A percentile compares a stretch with the other conserved stretches of the same genome.
Conservation (phyloP, 768 basidiomycete species). For the Mycena haematopus region DNA sequence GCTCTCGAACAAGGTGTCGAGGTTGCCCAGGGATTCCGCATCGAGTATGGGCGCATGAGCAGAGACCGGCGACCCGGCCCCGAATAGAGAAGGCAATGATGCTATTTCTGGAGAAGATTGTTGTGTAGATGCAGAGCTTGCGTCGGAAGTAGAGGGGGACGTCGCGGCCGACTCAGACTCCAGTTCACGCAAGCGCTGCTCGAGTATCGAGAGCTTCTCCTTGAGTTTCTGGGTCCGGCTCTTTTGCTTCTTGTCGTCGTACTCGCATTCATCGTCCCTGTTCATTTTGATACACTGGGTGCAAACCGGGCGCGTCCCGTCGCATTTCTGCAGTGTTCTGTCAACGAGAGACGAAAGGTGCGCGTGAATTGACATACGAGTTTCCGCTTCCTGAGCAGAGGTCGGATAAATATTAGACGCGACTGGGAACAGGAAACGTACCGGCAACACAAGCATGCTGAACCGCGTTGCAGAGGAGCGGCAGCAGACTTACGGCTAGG, state of each 20-base stretch:
- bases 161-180: slow-evolving; percentile 45
- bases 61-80: slow-evolving; percentile 11
- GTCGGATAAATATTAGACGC: not conserved
- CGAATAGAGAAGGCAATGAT: slow-evolving; percentile 26
- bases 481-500: slow-evolving; percentile 37
- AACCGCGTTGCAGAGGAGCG: slow-evolving; percentile 43
- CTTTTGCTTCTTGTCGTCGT: slow-evolving; percentile 66
- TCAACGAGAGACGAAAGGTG: not conserved
- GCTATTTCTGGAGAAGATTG: slow-evolving; percentile 26
- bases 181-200: slow-evolving; percentile 59
- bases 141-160: slow-evolving; percentile 34
- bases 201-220: slow-evolving; percentile 60
- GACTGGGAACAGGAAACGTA: slow-evolving; percentile 12
- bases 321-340: slow-evolving; percentile 58
- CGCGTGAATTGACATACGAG: slow-evolving; percentile 35
- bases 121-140: slow-evolving; percentile 29
- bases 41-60: slow-evolving; percentile 9
- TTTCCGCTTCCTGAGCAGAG: slow-evolving; percentile 41
- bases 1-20: slow-evolving; percentile 26
- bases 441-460: slow-evolving; percentile 46
- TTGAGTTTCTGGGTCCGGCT: slow-evolving; percentile 64
- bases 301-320: slow-evolving; percentile 62
- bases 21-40: slow-evolving; percentile 21
- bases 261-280: slow-evolving; percentile 57
- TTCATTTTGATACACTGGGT: slow-evolving; percentile 62